Base-by-base conservation (phyloP, 768 basidiomycete genomes). In the Tulasnella sp. region DNA sequence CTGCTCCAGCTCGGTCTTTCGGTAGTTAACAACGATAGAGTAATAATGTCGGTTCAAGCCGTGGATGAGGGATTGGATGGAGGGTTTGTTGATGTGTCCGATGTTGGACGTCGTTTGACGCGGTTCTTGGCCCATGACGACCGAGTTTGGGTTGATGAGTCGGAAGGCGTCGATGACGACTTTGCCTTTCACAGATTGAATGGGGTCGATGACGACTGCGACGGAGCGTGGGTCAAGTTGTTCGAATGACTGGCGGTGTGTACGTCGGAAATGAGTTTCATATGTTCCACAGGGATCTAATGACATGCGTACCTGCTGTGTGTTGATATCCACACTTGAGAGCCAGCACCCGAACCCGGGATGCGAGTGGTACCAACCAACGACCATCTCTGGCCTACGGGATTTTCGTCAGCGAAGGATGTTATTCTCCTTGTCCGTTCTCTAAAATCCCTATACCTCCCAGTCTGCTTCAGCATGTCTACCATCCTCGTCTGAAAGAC, bases 311-410 rank as follows among this genome's bases (percentile, higher is more conserved):
- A 86, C 93, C 76, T 98, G 96, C 68, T 99, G 96, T 3, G 96
- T 99, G 73, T 97, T 96, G 69, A 98, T 92, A 73, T 99, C 96
- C 21, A 98, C 94, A 66, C 91, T 92, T 48, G 93, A 97, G 42
- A 99, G 76, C 96, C 96, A 99, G 71, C 96, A 99, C 3, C 96
- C 96, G 72, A 98, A 99, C 38, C 96, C 96, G 57, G 96, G 96
- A 76, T 99, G 96, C 41, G 96, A 98, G 73, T 99, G 96, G 68
- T 99, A 99, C 96, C 96, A 99, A 2, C 96, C 96, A 1, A 99
- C 96, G 4, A 98, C 96, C 83, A 86, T 89, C 75, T 98, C 96
- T 30, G 94, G 89, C 66, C 93, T 74, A 58, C 24, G 15, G 49
- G 53, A 50, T n/a, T 31, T 25, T 64, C 48, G 59, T 31, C 43